phyloP scores from a whole-genome alignment of 148 eudicot species.

The Rheum nobile region DNA sequence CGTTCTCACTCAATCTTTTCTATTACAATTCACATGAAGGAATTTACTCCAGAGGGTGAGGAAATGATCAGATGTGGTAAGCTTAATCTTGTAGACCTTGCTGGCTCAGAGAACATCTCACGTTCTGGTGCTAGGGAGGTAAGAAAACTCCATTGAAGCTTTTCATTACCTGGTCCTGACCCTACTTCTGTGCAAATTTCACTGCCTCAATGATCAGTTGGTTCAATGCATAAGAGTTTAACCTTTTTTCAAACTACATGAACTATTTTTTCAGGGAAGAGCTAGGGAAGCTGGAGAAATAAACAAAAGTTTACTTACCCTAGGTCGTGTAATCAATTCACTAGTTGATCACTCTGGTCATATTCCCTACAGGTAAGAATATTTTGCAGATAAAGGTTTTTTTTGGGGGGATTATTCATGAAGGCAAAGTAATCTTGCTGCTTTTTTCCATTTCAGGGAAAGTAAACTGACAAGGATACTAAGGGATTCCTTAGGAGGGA shows the following conservation, averaged over 20 bases:
- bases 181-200: not conserved
- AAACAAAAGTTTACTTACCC: slow-evolving; percentile 93
- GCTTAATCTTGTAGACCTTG: slow-evolving; percentile 98
- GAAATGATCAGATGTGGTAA: slow-evolving; percentile 98
- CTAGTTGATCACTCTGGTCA: slow-evolving; percentile 98
- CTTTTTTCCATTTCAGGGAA: slow-evolving; percentile 40
- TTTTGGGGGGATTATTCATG: not conserved
- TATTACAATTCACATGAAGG: slow-evolving; percentile 95
- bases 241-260: not conserved
- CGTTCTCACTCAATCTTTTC: slow-evolving; percentile 96
- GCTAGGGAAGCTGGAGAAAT: slow-evolving; percentile 99
- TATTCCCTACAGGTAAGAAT: slow-evolving; percentile 70
- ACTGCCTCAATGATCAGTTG: not conserved
- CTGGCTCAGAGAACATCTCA: slow-evolving; percentile 97
- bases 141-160: not conserved
- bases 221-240: not conserved
- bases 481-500: slow-evolving; percentile 97
- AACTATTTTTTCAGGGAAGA: slow-evolving; percentile 50
- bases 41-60: slow-evolving; percentile 95
- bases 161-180: not conserved
- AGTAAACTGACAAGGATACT: slow-evolving; percentile 91
- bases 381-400: not conserved
- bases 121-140: slow-evolving; percentile 99
- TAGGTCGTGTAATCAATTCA: slow-evolving; percentile 94
- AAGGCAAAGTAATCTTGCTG: not conserved